Evolutionary conservation across 192 early-diverging fungal genomes (phyloP), one percentile per base, ranked within the genome.

Genomic region (Coemansia sp.): DNA sequence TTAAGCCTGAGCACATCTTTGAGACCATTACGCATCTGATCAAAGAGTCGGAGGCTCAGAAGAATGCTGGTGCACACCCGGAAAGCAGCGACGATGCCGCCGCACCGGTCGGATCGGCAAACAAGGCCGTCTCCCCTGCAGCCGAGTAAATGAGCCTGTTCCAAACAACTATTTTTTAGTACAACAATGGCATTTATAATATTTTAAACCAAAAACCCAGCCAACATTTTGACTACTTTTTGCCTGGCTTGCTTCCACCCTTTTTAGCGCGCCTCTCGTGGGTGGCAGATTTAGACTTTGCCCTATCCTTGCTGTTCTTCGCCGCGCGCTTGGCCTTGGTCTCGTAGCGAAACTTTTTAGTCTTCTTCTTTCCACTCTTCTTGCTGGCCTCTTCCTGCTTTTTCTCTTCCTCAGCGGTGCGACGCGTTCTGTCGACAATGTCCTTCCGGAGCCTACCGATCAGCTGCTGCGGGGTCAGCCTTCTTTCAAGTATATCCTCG

Each of bases 261-360:
- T 53, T 52, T 30, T 46, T 15, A 19, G 23, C 27, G 27, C 42
- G 51, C 15, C 34, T n/a, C 52, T 54, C 54, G 43, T 22, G 2
- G 14, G 53, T 53, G 19, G 42, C 42, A 15, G 50, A 51, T 15
- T 44, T 45, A 1, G 38, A 30, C 27, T 30, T 30, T 30, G 27
- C 27, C 7, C 27, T 30, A 30, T 30, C 51, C 38, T 63, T 63
- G 33, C 44, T 17, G 38, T 56, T 56, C 8, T 38, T 49, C n/a
- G 44, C 53, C 1, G 64, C 39, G 27, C 73, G 73, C 58, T 63
- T 67, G 0, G 73, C 73, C 57, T 77, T 70, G 18, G 73, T 77
- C 57, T 77, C 73, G 57, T 77, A 77, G 34, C 73, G 63, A 61
- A 77, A 77, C 54, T 77, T 70, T 52, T 77, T 77, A 3, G 39